Evolutionary conservation across 2,329 filamentous ascomycete genomes (phyloP).

Genomic region (Neopestalotiopsis sp.): DNA sequence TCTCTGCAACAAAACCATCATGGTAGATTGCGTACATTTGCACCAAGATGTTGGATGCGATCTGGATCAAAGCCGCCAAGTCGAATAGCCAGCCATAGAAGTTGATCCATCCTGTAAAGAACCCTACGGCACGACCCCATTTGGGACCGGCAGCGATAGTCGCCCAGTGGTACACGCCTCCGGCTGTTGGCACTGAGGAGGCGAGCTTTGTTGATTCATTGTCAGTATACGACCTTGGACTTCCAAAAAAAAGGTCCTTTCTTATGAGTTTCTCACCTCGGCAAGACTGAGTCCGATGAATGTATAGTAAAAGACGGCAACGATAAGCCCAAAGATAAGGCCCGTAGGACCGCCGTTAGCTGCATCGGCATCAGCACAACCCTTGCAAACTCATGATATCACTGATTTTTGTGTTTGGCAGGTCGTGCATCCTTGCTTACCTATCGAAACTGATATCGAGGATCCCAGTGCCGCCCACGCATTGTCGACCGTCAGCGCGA

Average conservation of each 20-base stretch:
- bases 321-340: conserved; percentile 47
- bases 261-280: conserved; percentile 28
- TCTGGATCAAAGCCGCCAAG: conserved; percentile 61
- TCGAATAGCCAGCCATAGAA: conserved; percentile 68
- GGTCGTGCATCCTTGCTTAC: conserved; percentile 33
- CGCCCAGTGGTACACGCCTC: conserved; percentile 67
- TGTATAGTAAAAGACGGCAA: conserved; percentile 47
- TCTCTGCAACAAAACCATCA: conserved; percentile 51
- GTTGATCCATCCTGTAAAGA: conserved; percentile 55
- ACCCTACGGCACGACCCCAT: conserved; percentile 57
- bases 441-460: conserved; percentile 59
- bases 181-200: conserved; percentile 64
- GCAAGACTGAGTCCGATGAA: conserved; percentile 47
- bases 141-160: conserved; percentile 60
- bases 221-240: not conserved
- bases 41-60: conserved; percentile 63
- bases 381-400: conserved; percentile 16
- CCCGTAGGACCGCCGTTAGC: conserved; percentile 48
- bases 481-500: conserved; percentile 67
- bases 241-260: conserved; percentile 33
- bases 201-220: conserved; percentile 51
- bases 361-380: conserved; percentile 23
- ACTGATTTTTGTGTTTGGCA: not conserved
- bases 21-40: conserved; percentile 67
- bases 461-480: conserved; percentile 69